Base-by-base conservation (phyloP, 805 yeast genomes). In the Teunomyces kruisii region DNA sequence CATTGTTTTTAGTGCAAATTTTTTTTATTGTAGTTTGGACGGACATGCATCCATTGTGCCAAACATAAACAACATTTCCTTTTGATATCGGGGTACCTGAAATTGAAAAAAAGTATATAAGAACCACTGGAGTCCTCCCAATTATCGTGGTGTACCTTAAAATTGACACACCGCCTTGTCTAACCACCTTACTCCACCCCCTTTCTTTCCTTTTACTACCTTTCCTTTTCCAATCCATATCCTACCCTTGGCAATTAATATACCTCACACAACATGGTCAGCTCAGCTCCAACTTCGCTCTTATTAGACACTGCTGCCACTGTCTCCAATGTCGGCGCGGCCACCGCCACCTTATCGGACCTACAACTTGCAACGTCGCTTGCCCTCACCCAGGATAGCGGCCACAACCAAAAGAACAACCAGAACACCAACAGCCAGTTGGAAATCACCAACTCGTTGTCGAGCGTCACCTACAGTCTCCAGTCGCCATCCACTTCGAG, bases 1-100 rank as follows among this genome's bases (percentile, higher is more conserved):
- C 40, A 38, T 27, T 38, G 32, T 38, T 31, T 31, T 35, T 35
- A 35, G 19, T 16, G 16, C 17, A 33, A 33, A n/a, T 15, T 19
- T 22, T 35, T 22, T 22, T 6, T n/a, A 22, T 35, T 35, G 38
- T 35, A 35, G 22, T 22, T 32, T 17, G 17, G 36, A n/a, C 36
- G 16, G 22, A 16, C 36, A 32, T 32, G 36, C 22, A 32, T 12
- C 17, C 36, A 32, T 9, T 29, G n/a, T 12, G 31, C 31, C 22
- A n/a, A 12, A 19, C 19, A 35, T n/a, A 35, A 35, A 19, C 13
- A 35, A 32, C 36, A 32, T 16, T 17, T 14, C 16, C 9, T 16
- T 32, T 32, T 32, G 19, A 22, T 15, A 22, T n/a, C 32, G 17
- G 15, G 9, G 16, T 12, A 15, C n/a, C 19, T 15, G 26, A 16